Percentiles rank a stretch among this genome's conserved stretches.
Conservation (phyloP, 148 eudicot species). For the Diospyros lotus region DNA sequence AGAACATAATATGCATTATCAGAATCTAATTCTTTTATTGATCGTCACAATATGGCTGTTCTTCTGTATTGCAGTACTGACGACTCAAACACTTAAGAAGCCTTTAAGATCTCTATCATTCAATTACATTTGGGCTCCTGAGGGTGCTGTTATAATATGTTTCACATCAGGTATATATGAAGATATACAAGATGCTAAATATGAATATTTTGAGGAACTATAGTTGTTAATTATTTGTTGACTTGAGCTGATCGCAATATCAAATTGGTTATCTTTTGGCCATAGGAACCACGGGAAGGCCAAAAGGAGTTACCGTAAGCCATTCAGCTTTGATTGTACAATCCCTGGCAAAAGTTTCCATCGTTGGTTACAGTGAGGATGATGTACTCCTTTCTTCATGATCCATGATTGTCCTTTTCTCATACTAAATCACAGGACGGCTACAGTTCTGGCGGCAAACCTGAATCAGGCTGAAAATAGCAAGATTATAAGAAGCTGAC, state of each 20-base stretch:
- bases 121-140: constrained; percentile 55
- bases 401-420: not conserved
- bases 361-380: constrained; percentile 66
- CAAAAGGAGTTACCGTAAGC: constrained; percentile 80
- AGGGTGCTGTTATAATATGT: constrained; percentile 68
- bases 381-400: constrained; percentile 43
- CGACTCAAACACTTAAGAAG: constrained; percentile 31
- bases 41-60: not conserved
- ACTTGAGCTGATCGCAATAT: not conserved
- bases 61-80: constrained; percentile 28
- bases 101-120: constrained; percentile 24
- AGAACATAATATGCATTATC: not conserved
- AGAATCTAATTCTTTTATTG: not conserved
- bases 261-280: not conserved
- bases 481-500: no score
- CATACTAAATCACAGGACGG: not conserved
- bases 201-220: not conserved
- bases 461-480: not conserved
- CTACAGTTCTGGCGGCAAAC: not conserved
- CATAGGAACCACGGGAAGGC: constrained; percentile 86
- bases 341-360: constrained; percentile 79
- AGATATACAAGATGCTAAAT: not conserved
- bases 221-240: not conserved
- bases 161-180: constrained; percentile 76
- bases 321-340: constrained; percentile 77